Base-by-base conservation (phyloP, 148 eudicot genomes). In the Chenopodium suecicum region DNA sequence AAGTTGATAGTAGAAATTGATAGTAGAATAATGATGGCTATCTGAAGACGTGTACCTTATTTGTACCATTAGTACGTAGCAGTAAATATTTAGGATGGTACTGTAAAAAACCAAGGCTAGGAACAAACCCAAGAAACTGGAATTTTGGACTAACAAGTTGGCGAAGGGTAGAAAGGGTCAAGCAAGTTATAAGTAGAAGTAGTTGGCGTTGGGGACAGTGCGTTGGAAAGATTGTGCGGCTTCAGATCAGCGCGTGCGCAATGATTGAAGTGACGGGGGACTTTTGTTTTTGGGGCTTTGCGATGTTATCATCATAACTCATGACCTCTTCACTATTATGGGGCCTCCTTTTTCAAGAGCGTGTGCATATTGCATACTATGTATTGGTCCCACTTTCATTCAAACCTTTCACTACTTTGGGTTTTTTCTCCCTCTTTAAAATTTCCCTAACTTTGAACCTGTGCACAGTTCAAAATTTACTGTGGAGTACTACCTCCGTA, bases 141-240 rank as follows among this genome's bases (percentile, higher is more conserved):
- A 54, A 20, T 54, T 16, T 54, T 54, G 60, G 20, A 54, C 60
- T 17, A 56, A 16, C 13, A 65, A 65, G 27, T 29, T 13, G 37
- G 71, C 13, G 6, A 27, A 29, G 71, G 71, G 31, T 34, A 19
- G 71, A 29, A 67, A 12, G 41, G 41, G 29, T 50, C 16, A 50
- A 56, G 62, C 22, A 56, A 22, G 66, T 62, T 62, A 62, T 62
- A 20, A 62, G 7, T 68, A 68, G 34, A 4, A 74, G 32, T 25
- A 66, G 78, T 74, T 73, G 74, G 75, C 34, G 4, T 16, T 68
- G 78, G 78, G 78, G 69, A 68, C 25, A 14, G 69, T 74, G 85
- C 48, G 75, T 73, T 79, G 70, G 78, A 70, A 78, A 82, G 64
- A 82, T 29, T 25, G 85, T 79, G 82, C 79, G 77, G 85, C 82